phyloP scores from a whole-genome alignment of 495 filamentous ascomycete species.

The Amorphotheca resinae region DNA sequence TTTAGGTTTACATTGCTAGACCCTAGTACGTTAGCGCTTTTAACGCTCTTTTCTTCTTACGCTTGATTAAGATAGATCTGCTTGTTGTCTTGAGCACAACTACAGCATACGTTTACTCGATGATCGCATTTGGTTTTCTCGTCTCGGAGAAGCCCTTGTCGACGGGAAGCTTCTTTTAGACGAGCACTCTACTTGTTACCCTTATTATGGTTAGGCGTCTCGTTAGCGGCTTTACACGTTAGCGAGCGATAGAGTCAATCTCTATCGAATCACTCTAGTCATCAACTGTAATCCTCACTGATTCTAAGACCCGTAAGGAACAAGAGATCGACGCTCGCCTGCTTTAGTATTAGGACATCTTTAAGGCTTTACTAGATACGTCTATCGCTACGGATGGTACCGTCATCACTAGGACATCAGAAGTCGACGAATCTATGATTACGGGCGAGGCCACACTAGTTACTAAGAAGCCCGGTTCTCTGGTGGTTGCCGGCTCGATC shows the following conservation, averaged over 20 bases:
- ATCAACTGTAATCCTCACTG: not conserved
- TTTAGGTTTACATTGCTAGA: not conserved
- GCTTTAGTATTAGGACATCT: not conserved
- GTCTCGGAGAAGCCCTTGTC: not conserved
- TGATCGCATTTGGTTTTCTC: not conserved
- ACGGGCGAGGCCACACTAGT: conserved; percentile 43
- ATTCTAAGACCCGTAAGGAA: not conserved
- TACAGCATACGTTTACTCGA: not conserved
- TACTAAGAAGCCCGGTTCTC: not conserved
- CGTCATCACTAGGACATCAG: conserved; percentile 44
- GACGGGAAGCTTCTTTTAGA: not conserved
- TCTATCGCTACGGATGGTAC: conserved; percentile 54
- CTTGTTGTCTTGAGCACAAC: not conserved
- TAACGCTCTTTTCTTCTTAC: not conserved
- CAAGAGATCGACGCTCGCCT: not conserved
- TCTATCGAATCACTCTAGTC: not conserved
- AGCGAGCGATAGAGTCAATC: not conserved
- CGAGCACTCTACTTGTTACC: not conserved
- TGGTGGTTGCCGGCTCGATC: not conserved
- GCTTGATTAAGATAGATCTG: not conserved
- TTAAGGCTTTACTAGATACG: not conserved
- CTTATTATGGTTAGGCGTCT: not conserved
- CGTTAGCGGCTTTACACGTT: not conserved
- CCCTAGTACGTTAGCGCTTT: not conserved
- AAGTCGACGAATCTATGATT: conserved; percentile 63